Evolutionary conservation across 148 eudicot species (phyloP), one percentile per base, ranked within the genome.

Genomic region (Pharnaceum exiguum): DNA sequence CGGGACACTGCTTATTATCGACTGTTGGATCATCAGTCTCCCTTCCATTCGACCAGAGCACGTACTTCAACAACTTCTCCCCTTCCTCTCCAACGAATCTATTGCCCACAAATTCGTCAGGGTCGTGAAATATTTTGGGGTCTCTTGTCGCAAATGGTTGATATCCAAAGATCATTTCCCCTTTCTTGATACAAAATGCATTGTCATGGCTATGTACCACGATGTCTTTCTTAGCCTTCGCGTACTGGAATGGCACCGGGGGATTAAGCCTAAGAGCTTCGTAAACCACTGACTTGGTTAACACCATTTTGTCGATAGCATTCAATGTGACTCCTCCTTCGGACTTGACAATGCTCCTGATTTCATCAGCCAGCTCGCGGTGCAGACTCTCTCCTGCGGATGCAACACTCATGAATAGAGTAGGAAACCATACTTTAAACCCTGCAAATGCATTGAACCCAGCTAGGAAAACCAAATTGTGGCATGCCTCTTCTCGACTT

Each of bases 361-460:
- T 75, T 50, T 87, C 95, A 0, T 56, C 60, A 0, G 68, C 79
- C 0, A 87, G 73, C 7, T 72, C 72, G 0, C 45, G 56, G 57
- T 84, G 90, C 26, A 84, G 46, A 39, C 30, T 42, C 54, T 70
- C 73, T 2, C 90, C 95, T 1, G 71, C 87, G 1, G 36, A 18
- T 21, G 69, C 88, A 21, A 87, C 71, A 75, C 81, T 73, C 56
- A 77, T 82, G 57, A 89, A 57, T 30, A 85, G 5, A 17, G 33
- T 25, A 0, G 89, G 84, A 13, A 82, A 80, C 55, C 71, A 16
- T 1, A 8, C 46, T 25, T 70, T 70, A 75, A 88, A 71, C 19
- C 95, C 89, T 3, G 80, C 96, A 10, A 65, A 76, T 0, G 93
- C 61, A 31, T 78, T 89, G 37, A 84, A 82, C 0, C 86, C 86